Percentiles rank a stretch among this genome's conserved stretches.
phyloP scores from a whole-genome alignment of 2,329 filamentous ascomycete genomes.

The Tolypocladium cylindrosporum region DNA sequence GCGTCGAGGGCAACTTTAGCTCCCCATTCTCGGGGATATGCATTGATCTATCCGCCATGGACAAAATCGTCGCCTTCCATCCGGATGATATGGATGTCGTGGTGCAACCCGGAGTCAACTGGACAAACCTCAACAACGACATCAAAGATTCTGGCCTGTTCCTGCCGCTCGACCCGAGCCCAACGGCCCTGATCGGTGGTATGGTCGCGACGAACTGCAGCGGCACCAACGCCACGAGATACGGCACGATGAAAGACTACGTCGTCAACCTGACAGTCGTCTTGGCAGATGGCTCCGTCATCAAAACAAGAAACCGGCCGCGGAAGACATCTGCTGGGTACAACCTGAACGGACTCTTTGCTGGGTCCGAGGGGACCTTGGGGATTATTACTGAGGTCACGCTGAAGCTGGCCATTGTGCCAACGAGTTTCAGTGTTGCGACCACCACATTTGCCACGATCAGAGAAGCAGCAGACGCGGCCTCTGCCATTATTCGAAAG shows the following conservation, averaged over 20 bases:
- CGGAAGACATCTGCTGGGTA: constrained; percentile 63
- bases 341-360: constrained; percentile 58
- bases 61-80: constrained; percentile 53
- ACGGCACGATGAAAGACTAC: constrained; percentile 70
- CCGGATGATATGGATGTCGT: constrained; percentile 62
- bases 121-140: constrained; percentile 56
- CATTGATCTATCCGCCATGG: constrained; percentile 61
- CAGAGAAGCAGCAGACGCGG: constrained; percentile 51
- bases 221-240: constrained; percentile 50
- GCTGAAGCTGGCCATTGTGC: constrained; percentile 55
- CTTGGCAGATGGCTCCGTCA: constrained; percentile 52
- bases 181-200: constrained; percentile 45
- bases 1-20: constrained; percentile 61
- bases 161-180: constrained; percentile 60
- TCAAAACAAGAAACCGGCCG: constrained; percentile 59
- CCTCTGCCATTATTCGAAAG: constrained; percentile 51
- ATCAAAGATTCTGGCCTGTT: constrained; percentile 55
- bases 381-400: constrained; percentile 63
- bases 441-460: constrained; percentile 51
- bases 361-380: constrained; percentile 62
- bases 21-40: constrained; percentile 58
- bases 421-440: constrained; percentile 54
- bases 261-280: constrained; percentile 64
- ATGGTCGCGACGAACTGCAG: constrained; percentile 61
- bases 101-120: constrained; percentile 59